A percentile compares a stretch with the other conserved stretches of the same genome.
Evolutionary conservation across 2,329 filamentous ascomycete species (phyloP).

Genomic region (Ophiocordyceps unilateralis): DNA sequence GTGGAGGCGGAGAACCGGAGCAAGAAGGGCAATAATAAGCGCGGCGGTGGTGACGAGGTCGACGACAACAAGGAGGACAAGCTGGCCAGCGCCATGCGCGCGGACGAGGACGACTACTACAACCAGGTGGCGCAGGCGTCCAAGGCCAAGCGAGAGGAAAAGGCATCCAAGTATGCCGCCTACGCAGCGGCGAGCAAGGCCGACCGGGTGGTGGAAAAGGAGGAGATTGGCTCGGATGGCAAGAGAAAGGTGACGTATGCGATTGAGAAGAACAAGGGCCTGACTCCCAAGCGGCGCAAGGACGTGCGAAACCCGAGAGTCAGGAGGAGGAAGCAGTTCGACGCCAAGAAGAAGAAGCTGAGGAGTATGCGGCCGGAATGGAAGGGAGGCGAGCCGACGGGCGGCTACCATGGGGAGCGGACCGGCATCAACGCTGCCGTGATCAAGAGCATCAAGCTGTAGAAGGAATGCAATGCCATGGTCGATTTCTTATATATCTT

Average conservation of each 20-base stretch:
- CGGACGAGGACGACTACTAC: slow-evolving; percentile 66
- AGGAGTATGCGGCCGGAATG: slow-evolving; percentile 72
- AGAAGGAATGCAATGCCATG: too few species aligned
- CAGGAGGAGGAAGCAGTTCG: slow-evolving; percentile 95
- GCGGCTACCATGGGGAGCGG: slow-evolving; percentile 79
- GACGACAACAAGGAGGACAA: slow-evolving; percentile 49
- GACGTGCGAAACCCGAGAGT: slow-evolving; percentile 87
- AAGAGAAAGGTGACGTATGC: slow-evolving; percentile 86
- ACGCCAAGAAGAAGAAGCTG: slow-evolving; percentile 95
- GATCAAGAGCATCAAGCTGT: slow-evolving; percentile 87
- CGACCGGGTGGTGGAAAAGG: slow-evolving; percentile 45
- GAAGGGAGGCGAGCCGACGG: slow-evolving; percentile 67
- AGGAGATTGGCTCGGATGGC: slow-evolving; percentile 61
- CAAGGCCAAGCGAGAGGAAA: slow-evolving; percentile 59
- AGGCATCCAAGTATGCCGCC: slow-evolving; percentile 38
- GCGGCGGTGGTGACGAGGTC: slow-evolving; percentile 51
- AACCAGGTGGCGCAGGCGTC: slow-evolving; percentile 61
- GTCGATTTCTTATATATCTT: too few species aligned
- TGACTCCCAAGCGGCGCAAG: slow-evolving; percentile 82
- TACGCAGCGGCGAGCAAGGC: slow-evolving; percentile 44
- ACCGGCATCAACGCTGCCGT: slow-evolving; percentile 91
- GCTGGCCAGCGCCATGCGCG: slow-evolving; percentile 30
- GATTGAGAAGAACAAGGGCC: slow-evolving; percentile 95
- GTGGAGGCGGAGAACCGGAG: slow-evolving; percentile 78
- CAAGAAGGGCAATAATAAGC: slow-evolving; percentile 41